Conservation (phyloP, 495 filamentous ascomycete species). For the Aspergillus bridgeri region DNA sequence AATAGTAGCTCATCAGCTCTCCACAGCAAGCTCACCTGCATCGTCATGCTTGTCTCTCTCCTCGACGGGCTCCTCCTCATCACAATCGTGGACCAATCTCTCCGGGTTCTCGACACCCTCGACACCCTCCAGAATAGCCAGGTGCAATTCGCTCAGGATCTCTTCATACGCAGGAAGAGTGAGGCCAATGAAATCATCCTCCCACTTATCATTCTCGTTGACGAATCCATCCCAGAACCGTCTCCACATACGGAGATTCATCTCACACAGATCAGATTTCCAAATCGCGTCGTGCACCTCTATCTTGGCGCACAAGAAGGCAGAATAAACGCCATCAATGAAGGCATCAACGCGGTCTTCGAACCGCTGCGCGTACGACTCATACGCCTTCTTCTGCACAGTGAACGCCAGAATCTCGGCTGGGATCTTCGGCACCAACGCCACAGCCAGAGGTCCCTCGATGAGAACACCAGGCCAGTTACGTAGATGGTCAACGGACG, state of each 20-base stretch:
- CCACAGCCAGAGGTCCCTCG: constrained; percentile 7
- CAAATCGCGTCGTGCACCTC: constrained; percentile 1
- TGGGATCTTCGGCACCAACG: constrained; percentile 20
- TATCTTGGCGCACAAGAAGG: constrained; percentile 11
- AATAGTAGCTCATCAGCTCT: not conserved
- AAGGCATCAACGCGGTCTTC: constrained; percentile 5
- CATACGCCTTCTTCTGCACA: constrained; percentile 15
- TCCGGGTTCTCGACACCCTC: constrained; percentile 16
- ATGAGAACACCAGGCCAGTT: not conserved
- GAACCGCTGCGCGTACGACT: constrained; percentile 9
- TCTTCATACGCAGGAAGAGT: constrained; percentile 26
- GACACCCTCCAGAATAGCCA: constrained; percentile 21
- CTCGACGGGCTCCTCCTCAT: not conserved
- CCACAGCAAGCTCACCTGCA: not conserved
- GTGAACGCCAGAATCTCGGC: constrained; percentile 6
- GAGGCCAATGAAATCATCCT: constrained; percentile 11
- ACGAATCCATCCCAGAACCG: constrained; percentile 24
- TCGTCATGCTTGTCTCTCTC: not conserved
- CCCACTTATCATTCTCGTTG: constrained; percentile 26
- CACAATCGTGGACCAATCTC: not conserved
- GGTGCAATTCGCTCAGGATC: constrained; percentile 21
- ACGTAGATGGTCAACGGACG: not conserved
- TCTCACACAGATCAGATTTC: not conserved
- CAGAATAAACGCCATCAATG: constrained; percentile 5
- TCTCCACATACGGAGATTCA: constrained; percentile 19